These are phyloP conservation scores for Porodaedalea pini DNA, from an alignment of 1,284 basidiomycete species.

Conservation along the genomic window DNA sequence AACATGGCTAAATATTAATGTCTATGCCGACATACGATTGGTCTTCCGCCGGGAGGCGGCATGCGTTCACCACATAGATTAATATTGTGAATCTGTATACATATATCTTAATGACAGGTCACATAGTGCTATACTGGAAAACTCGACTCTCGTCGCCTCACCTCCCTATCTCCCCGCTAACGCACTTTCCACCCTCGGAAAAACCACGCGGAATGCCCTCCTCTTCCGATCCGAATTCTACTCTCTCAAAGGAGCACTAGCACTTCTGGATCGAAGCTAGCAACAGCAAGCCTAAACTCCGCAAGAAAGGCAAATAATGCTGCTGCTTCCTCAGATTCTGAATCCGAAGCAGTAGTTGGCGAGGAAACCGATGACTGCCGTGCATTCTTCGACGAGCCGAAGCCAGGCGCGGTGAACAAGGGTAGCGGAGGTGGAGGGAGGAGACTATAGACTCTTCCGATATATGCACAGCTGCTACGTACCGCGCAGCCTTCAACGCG, in stretches of 20 bases:
- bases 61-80: constrained; percentile 40
- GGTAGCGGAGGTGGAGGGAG: constrained; percentile 35
- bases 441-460: constrained; percentile 59
- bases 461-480: constrained; percentile 74
- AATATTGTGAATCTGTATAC: constrained; percentile 1
- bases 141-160: constrained; percentile 24
- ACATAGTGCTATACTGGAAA: constrained; percentile 27
- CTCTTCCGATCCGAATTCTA: background rate
- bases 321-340: constrained; percentile 29
- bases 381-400: constrained; percentile 69
- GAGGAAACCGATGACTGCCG: constrained; percentile 56
- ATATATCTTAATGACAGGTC: background rate
- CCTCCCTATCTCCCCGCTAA: constrained; percentile 52
- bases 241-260: background rate
- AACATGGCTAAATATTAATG: constrained; percentile 72
- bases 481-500: constrained; percentile 77
- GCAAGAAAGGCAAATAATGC: constrained; percentile 40
- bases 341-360: constrained; percentile 39
- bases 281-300: constrained; percentile 54
- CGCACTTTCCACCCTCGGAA: constrained; percentile 74
- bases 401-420: constrained; percentile 31
- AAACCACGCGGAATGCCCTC: constrained; percentile 82
- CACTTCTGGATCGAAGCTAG: constrained; percentile 81
- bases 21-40: constrained; percentile 89
- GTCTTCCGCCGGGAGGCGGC: constrained; percentile 86